Conservation (phyloP, 192 early-diverging fungal species). For the Coemansia sp. region DNA sequence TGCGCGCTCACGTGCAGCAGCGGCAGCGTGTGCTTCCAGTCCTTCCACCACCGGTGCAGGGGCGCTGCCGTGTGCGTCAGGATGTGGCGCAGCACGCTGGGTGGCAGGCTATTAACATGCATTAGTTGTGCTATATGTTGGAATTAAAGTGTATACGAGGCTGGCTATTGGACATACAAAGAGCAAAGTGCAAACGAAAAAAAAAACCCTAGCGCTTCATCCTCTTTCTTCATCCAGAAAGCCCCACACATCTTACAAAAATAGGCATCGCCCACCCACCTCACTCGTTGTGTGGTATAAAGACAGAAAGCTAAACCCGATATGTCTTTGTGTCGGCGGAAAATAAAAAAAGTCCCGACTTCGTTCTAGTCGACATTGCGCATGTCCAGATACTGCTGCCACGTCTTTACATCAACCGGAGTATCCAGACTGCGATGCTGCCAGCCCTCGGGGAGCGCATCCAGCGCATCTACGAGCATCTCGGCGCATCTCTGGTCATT, state of each 20-base stretch:
- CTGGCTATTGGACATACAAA: too few relatives aligned
- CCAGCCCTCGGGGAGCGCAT: conserved; percentile 53
- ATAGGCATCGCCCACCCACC: too few relatives aligned
- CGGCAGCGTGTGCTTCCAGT: conserved; percentile 2
- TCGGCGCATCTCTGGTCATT: conserved; percentile 94
- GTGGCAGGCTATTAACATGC: neutral
- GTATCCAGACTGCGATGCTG: conserved; percentile 43
- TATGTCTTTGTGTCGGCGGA: too few relatives aligned
- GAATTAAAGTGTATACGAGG: too few relatives aligned
- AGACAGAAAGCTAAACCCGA: too few relatives aligned
- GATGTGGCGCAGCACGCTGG: neutral
- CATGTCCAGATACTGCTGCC: conserved; percentile 67
- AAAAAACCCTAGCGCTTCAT: too few relatives aligned
- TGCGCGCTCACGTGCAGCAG: neutral
- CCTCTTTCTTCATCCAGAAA: too few relatives aligned
- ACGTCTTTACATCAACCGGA: conserved; percentile 67
- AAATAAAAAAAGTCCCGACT: too few relatives aligned
- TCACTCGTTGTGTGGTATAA: too few relatives aligned
- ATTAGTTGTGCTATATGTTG: neutral
- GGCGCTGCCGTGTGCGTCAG: neutral
- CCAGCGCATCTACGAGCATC: conserved; percentile 86
- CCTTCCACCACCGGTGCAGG: neutral
- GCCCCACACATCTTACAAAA: too few relatives aligned
- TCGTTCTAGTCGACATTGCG: conserved; percentile 22
- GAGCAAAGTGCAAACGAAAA: too few relatives aligned